Conservation (phyloP, 2,329 filamentous ascomycete genomes). For the Epichloe glyceriae region DNA sequence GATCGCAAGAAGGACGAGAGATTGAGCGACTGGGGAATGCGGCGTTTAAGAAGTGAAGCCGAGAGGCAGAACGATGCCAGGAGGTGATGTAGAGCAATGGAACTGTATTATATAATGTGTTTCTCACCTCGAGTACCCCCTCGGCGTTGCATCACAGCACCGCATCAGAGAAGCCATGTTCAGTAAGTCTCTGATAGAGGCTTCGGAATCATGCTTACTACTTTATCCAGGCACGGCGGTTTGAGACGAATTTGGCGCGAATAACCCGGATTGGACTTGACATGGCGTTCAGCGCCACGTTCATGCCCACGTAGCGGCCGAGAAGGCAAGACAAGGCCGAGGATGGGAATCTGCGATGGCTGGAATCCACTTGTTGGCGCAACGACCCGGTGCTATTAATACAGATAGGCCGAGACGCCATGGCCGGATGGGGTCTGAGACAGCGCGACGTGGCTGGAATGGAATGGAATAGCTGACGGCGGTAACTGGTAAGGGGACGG, state of each 20-base stretch:
- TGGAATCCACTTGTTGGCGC: background rate
- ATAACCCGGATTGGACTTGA: too few species aligned
- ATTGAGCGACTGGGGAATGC: constrained; percentile 66
- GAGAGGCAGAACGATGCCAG: too few species aligned
- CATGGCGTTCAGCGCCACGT: background rate
- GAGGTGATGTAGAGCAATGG: too few species aligned
- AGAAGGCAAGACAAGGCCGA: background rate
- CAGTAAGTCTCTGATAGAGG: too few species aligned
- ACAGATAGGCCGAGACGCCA: background rate
- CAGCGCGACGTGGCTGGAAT: background rate
- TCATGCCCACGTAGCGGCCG: background rate
- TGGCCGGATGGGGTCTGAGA: background rate
- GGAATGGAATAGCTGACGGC: background rate
- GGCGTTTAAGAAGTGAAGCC: constrained; percentile 32
- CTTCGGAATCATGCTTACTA: too few species aligned
- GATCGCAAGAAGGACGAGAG: constrained; percentile 55
- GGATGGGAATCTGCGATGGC: background rate
- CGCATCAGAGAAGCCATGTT: too few species aligned
- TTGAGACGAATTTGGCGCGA: too few species aligned
- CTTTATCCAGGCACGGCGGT: too few species aligned
- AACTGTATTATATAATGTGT: too few species aligned
- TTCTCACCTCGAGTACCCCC: too few species aligned
- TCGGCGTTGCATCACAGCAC: too few species aligned
- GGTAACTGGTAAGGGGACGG: background rate
- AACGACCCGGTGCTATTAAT: background rate